A percentile compares a stretch with the other conserved stretches of the same genome.
These are phyloP conservation scores for Blepharisma stoltei DNA, from an alignment of 73 alveolate species.

Conservation along the genomic window DNA sequence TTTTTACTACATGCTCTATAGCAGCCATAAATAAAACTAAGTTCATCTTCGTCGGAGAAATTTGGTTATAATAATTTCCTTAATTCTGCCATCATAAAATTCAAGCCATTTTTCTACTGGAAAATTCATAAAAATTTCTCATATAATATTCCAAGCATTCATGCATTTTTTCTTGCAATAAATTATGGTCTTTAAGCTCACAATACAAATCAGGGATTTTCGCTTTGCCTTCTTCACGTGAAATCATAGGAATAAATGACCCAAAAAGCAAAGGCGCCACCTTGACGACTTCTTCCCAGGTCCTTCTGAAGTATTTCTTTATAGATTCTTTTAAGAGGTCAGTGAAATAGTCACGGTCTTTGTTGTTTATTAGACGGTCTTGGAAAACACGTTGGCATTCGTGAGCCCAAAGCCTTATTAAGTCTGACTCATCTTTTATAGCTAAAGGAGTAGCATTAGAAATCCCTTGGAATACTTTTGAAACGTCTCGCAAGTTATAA, in stretches of 20 bases:
- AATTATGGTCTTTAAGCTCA: conserved; percentile 23
- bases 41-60: conserved; percentile 87
- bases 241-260: conserved; percentile 15
- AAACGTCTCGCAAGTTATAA: conserved; percentile 85
- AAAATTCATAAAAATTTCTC: no score
- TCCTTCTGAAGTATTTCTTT: conserved; percentile 81
- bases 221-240: conserved; percentile 21
- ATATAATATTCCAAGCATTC: not conserved
- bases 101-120: no score
- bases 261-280: not conserved
- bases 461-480: conserved; percentile 91
- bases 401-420: conserved; percentile 90
- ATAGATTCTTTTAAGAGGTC: conserved; percentile 83
- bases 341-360: conserved; percentile 77
- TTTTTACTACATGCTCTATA: conserved; percentile 96
- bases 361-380: conserved; percentile 62
- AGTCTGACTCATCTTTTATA: conserved; percentile 47
- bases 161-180: conserved; percentile 26
- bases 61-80: conserved; percentile 29
- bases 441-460: conserved; percentile 60
- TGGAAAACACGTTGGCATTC: conserved; percentile 89
- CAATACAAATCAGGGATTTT: conserved; percentile 20
- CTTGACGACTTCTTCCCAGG: conserved; percentile 63
- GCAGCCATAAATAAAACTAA: conserved; percentile 97
- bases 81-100: no score